Conservation (phyloP, 2,329 filamentous ascomycete species). For the Colletotrichum siamense region DNA sequence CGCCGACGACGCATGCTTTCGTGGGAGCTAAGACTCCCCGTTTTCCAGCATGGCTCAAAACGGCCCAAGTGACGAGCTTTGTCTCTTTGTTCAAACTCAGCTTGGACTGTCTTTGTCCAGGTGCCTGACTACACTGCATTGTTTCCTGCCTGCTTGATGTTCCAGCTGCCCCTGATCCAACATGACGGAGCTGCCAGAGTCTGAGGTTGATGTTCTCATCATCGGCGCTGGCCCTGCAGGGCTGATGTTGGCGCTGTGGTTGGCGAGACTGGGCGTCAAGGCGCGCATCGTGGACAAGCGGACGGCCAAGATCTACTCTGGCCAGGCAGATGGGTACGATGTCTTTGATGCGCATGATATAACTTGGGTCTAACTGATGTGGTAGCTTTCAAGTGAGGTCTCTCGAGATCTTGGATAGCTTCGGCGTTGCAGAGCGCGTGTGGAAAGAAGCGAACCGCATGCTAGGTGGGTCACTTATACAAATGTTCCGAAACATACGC, state of each 20-base stretch:
- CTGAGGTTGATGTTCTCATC: constrained; percentile 18
- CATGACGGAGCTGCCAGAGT: constrained; percentile 6
- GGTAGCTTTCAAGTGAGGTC: constrained; percentile 16
- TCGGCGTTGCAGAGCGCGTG: constrained; percentile 68
- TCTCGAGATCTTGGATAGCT: constrained; percentile 74
- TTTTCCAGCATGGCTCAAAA: not conserved
- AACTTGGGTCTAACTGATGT: not conserved
- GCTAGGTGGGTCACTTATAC: constrained; percentile 53
- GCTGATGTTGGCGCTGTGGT: constrained; percentile 48
- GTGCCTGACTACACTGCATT: not conserved
- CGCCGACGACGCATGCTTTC: not conserved
- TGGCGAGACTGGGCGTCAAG: constrained; percentile 44
- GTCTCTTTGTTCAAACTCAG: not conserved
- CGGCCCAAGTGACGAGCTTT: not conserved
- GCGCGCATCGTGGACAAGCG: constrained; percentile 52
- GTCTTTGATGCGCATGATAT: constrained; percentile 41
- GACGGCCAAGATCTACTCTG: constrained; percentile 41
- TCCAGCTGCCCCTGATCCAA: not conserved
- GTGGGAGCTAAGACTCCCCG: not conserved
- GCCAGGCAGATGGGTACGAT: constrained; percentile 56
- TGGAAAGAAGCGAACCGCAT: constrained; percentile 73
- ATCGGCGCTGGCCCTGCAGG: constrained; percentile 35
- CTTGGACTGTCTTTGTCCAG: not conserved
- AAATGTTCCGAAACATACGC: not conserved
- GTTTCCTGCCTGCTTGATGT: not conserved